Evolutionary conservation across 1,284 basidiomycete genomes (phyloP).

Genomic region (Ustilago trichophora): DNA sequence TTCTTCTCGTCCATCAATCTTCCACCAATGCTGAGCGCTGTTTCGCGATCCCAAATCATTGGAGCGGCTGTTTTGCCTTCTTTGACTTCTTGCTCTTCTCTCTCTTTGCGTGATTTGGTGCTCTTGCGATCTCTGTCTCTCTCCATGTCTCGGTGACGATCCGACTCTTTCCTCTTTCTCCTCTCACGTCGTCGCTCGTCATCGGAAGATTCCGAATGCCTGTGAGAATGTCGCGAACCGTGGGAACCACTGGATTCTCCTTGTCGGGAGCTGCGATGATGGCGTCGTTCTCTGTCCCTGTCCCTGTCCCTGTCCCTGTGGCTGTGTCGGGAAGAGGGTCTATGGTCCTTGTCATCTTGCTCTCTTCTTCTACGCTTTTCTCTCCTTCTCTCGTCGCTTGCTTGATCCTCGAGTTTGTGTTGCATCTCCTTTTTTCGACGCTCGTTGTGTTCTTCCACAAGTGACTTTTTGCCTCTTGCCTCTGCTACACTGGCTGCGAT

Average conservation of each 20-base stretch:
- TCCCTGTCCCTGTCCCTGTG: not conserved
- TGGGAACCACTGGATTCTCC: constrained; percentile 18
- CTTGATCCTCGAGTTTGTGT: constrained; percentile 17
- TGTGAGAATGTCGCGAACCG: constrained; percentile 10
- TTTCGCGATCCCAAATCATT: constrained; percentile 51
- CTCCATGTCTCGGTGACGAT: constrained; percentile 10
- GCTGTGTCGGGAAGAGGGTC: too few relatives aligned
- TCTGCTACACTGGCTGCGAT: constrained; percentile 22
- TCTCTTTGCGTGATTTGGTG: constrained; percentile 27
- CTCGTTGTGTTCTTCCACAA: constrained; percentile 37
- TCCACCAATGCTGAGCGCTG: constrained; percentile 39
- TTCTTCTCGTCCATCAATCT: constrained; percentile 51
- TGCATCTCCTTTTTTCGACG: constrained; percentile 19
- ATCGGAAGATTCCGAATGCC: constrained; percentile 18
- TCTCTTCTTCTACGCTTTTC: constrained; percentile 19
- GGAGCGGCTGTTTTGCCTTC: constrained; percentile 31
- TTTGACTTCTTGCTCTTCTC: constrained; percentile 38
- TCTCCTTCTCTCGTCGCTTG: constrained; percentile 12
- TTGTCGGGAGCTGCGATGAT: constrained; percentile 16
- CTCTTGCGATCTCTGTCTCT: too few relatives aligned
- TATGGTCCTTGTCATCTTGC: not conserved
- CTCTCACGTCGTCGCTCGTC: constrained; percentile 2
- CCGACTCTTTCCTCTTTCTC: constrained; percentile 7
- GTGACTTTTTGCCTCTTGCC: constrained; percentile 10
- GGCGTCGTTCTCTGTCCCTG: not conserved